Percentiles rank a stretch among this genome's conserved stretches.
Evolutionary conservation across 352 stramenopile species (phyloP).

Genomic region (Bremia lactucae): DNA sequence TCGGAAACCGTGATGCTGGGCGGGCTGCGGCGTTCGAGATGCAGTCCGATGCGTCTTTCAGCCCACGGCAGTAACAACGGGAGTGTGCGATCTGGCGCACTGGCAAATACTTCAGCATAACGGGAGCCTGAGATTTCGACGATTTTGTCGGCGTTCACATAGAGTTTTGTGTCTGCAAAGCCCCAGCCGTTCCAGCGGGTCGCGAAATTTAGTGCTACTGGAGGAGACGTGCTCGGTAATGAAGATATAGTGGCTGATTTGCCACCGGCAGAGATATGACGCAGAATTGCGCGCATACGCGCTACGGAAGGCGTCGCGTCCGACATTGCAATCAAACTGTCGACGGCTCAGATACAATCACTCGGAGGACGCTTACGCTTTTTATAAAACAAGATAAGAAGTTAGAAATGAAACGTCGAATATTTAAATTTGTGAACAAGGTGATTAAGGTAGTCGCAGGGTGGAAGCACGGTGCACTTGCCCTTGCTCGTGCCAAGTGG

Average conservation of each 20-base stretch:
- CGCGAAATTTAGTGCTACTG: conserved; percentile 18
- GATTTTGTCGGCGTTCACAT: conserved; percentile 39
- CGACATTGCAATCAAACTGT: conserved; percentile 7
- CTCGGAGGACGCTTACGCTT: too few relatives aligned
- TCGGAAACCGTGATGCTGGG: conserved; percentile 23
- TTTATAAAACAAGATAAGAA: too few relatives aligned
- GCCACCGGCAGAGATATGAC: conserved; percentile 9
- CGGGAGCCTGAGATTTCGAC: conserved; percentile 52
- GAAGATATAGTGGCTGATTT: background rate
- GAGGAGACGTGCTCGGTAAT: conserved; percentile 1
- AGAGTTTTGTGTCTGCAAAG: conserved; percentile 59
- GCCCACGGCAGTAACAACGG: conserved; percentile 46
- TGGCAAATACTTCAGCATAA: conserved; percentile 52
- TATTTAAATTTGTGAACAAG: too few relatives aligned
- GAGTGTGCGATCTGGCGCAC: conserved; percentile 32
- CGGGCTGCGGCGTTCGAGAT: conserved; percentile 25
- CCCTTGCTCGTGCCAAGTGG: too few relatives aligned
- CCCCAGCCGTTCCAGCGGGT: conserved; percentile 72
- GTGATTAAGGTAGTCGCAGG: too few relatives aligned
- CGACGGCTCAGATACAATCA: conserved; percentile 2
- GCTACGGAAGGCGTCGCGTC: conserved; percentile 22
- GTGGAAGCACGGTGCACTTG: too few relatives aligned
- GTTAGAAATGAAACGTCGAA: too few relatives aligned
- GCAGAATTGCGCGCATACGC: conserved; percentile 44
- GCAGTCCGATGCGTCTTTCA: conserved; percentile 41